Base-by-base conservation (phyloP, 768 basidiomycete species). In the Cystofilobasidium bisporidii region DNA sequence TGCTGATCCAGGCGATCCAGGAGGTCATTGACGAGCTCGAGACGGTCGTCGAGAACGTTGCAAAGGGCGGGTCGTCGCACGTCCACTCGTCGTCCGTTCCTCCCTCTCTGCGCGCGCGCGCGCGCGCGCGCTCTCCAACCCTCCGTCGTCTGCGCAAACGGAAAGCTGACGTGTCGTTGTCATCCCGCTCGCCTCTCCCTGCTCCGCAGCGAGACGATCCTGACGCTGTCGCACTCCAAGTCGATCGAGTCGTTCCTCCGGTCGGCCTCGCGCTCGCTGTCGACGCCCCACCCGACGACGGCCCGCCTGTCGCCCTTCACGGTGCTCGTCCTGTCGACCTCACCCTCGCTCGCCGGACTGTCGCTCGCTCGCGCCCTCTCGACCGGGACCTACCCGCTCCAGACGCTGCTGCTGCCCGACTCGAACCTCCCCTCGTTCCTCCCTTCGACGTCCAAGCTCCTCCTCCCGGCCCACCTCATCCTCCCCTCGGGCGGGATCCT, bases 401-500 rank as follows among this genome's bases (percentile, higher is more conserved):
- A 90, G 9, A 94, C 92, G n/a, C 88, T 97, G 75, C 87, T 99
- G 58, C 87, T 98, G 61, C 94, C 96, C 48, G 94, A 98, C 77
- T 92, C 91, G 11, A 92, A 91, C 30, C 86, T 97, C 76, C 94
- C 88, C 75, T 91, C 92, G 15, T 83, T 99, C 71, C 90, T 98
- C 86, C 94, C 96, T 6, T 86, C 94, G 69, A 88, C 94, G 69
- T 94, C 92, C 80, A 99, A 99, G 78, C 87, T 98, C 72, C 85
- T 99, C 67, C 82, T 99, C 56, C 91, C 92, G 33, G 88, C 92
- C 15, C 94, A 97, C 77, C 86, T 88, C n/a, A 87, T 98, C 73
- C 85, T 96, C 60, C 93, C 94, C 30, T 94, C 97, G 74, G 96
- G 96, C 18, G 92, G 93, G 18, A 87, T 97, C 83, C 92, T 94